These are phyloP conservation scores for Saccharomyces hybrid DNA, from an alignment of 1,139 yeast species.

Conservation along the genomic window DNA sequence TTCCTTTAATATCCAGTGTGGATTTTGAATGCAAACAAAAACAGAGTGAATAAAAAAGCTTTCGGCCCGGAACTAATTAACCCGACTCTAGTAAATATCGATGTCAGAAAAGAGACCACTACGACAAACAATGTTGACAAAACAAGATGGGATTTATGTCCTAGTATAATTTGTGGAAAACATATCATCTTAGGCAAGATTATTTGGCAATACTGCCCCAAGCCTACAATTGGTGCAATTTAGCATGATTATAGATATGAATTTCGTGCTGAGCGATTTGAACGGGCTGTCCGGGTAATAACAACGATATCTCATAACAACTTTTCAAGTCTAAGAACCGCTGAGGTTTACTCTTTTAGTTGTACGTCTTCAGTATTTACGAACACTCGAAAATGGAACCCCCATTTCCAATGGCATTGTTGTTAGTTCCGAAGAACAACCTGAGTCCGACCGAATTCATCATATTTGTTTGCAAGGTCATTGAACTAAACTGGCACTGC, in stretches of 20 bases:
- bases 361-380: background rate
- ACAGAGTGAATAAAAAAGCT: background rate
- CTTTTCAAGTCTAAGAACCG: background rate
- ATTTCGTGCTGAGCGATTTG: slow-evolving; percentile 6
- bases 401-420: background rate
- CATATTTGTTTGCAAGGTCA: slow-evolving; percentile 5
- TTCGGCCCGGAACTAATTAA: background rate
- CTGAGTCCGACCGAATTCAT: slow-evolving; percentile 16
- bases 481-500: slow-evolving; percentile 1
- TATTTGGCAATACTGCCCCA: too few species aligned
- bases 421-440: slow-evolving; percentile 16
- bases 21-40: background rate
- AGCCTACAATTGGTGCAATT: too few species aligned
- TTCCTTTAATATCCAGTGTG: background rate
- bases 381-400: background rate
- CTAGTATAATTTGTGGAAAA: too few species aligned
- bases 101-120: background rate
- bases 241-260: slow-evolving; percentile 18
- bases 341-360: background rate
- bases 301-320: too few species aligned
- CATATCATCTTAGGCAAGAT: too few species aligned
- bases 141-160: too few species aligned
- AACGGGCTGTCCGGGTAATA: background rate
- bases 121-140: background rate
- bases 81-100: background rate